Conservation (phyloP, 139 green algal genomes). For the Chlamydomonas schloesseri region DNA sequence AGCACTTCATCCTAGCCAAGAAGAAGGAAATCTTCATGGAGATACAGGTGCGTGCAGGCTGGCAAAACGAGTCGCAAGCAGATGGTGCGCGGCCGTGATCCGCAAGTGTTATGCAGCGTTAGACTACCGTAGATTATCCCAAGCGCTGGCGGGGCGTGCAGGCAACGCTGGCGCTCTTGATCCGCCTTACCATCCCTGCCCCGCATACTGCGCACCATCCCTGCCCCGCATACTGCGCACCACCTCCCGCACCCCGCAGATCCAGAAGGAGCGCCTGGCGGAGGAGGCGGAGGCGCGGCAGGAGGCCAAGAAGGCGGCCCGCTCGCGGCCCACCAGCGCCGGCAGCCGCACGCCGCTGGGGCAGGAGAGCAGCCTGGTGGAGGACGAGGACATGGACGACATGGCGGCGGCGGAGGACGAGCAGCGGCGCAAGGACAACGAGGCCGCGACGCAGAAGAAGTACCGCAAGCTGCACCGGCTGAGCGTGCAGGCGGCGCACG, state of each 20-base stretch:
- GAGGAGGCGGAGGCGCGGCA: background rate
- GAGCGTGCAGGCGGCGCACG: slow-evolving; percentile 30
- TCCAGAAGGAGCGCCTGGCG: background rate
- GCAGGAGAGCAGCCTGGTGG: background rate
- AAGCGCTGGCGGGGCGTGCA: too few species aligned
- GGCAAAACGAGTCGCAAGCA: too few species aligned
- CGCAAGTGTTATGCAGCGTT: too few species aligned
- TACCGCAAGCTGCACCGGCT: slow-evolving; percentile 29
- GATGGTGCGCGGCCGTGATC: too few species aligned
- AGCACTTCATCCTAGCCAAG: background rate
- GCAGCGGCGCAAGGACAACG: background rate
- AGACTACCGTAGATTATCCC: too few species aligned
- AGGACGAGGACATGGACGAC: background rate
- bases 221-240: too few species aligned
- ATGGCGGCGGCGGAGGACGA: background rate
- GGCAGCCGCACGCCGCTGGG: background rate
- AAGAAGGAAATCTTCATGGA: background rate
- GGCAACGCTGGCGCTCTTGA: too few species aligned
- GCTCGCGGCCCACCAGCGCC: background rate
- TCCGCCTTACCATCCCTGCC: too few species aligned
- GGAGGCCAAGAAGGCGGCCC: background rate
- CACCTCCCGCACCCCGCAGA: too few species aligned
- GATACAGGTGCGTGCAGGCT: too few species aligned
- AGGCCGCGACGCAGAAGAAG: background rate
- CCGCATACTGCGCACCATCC: too few species aligned